A percentile compares a stretch with the other conserved stretches of the same genome.
Conservation (phyloP, 2,329 filamentous ascomycete genomes). For the Pleomassaria siparia region DNA sequence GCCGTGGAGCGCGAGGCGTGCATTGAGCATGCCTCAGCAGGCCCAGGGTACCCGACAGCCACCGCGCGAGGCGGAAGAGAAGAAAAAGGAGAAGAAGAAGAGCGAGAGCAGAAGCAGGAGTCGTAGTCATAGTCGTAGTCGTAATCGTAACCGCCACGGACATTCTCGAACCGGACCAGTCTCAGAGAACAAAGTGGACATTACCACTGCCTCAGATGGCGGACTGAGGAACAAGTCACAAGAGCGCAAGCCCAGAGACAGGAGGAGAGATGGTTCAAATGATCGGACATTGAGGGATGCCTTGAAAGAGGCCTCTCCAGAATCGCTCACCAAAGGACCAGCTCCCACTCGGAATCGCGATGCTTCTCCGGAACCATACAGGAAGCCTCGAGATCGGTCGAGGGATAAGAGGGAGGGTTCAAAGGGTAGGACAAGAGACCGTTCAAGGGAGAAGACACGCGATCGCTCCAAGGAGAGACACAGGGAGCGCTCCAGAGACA, state of each 20-base stretch:
- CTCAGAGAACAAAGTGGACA: not conserved
- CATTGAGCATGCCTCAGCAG: conserved; percentile 26
- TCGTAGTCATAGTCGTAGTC: conserved; percentile 12
- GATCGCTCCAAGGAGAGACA: conserved; percentile 3
- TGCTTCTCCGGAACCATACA: conserved; percentile 32
- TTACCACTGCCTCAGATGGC: not conserved
- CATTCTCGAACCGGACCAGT: not conserved
- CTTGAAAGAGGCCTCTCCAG: conserved; percentile 8
- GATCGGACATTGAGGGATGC: conserved; percentile 18
- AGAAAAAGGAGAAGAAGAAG: conserved; percentile 6
- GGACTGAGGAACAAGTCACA: conserved; percentile 19
- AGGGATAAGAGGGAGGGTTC: conserved; percentile 12
- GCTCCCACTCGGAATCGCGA: conserved; percentile 13
- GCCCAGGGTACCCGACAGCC: conserved; percentile 18
- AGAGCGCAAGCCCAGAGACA: conserved; percentile 4
- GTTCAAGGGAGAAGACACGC: conserved; percentile 17
- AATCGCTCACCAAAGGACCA: conserved; percentile 1
- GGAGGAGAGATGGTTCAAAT: conserved; percentile 13
- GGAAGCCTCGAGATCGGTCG: conserved; percentile 18
- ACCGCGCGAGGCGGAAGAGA: too few relatives aligned
- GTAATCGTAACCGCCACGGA: conserved; percentile 12
- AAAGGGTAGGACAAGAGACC: conserved; percentile 15
- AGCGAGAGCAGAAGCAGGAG: conserved; percentile 17
- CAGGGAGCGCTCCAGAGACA: conserved; percentile 9
- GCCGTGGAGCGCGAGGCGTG: conserved; percentile 33